Evolutionary conservation across 148 eudicot species (phyloP).

Genomic region (Polygonum maritimum): DNA sequence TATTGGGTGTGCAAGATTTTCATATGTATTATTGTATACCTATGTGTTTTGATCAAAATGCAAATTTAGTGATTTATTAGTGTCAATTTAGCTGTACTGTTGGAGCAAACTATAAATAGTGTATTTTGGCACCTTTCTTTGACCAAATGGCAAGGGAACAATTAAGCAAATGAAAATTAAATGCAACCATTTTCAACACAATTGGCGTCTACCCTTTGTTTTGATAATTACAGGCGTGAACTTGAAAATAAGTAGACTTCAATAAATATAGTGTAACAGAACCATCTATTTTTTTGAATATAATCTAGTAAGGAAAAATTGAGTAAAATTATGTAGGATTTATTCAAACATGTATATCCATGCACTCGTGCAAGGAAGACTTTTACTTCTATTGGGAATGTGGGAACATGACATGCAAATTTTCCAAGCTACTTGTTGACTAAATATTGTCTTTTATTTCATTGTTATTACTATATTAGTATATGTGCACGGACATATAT

Average conservation of each 20-base stretch:
- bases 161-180: neutral
- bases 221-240: neutral
- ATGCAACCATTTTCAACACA: neutral
- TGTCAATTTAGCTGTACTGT: neutral
- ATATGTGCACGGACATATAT: neutral
- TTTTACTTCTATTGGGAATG: neutral
- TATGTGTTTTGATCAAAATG: too few species aligned
- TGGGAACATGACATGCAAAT: neutral
- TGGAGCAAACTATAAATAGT: neutral
- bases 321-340: neutral
- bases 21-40: too few species aligned
- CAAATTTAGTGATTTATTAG: neutral
- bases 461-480: neutral
- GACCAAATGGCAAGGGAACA: neutral
- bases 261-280: neutral
- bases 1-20: too few species aligned
- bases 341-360: neutral
- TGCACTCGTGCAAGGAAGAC: conserved; percentile 1
- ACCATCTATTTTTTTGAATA: neutral
- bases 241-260: conserved; percentile 1
- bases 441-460: neutral
- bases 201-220: neutral
- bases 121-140: neutral
- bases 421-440: neutral
- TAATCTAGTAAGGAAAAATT: neutral